Evolutionary conservation across 2,329 filamentous ascomycete genomes (phyloP), one percentile per base, ranked within the genome.

Genomic region (Aspergillus piperis): DNA sequence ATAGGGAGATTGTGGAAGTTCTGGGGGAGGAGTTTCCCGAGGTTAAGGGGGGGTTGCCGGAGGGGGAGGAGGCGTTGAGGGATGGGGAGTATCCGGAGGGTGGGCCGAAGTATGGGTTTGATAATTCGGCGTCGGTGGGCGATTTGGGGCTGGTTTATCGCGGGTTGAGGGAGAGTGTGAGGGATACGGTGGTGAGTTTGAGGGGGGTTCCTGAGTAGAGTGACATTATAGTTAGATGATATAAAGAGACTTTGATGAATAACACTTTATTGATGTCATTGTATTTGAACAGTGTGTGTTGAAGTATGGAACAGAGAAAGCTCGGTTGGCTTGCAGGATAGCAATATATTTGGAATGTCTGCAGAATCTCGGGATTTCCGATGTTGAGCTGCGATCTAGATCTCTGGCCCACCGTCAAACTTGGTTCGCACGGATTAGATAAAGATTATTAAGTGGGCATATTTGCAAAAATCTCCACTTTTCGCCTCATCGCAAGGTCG

Each of bases 21-120:
- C 73, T 80, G 30, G 66, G 66, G 7, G 68, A 76, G 42, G 70
- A 69, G 19, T 77, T 75, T 57, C 77, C 76, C 2, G 67, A 77
- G 21, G 64, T 75, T n/a, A 63, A 59, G 38, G 65, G 68, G 13
- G 71, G 71, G 32, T 62, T 78, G 51, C 77, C 77, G 1, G 54
- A 54, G 0, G 68, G 69, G 1, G 67, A 72, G 13, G 67, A 72
- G 13, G 67, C 67, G 41, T 62, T 62, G 54, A 55, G 23, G 15
- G 49, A 67, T 21, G 70, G 64, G 39, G 54, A 60, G 23, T 66
- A 64, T 32, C 62, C 62, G 2, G 52, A 48, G 4, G 64, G 62
- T 21, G 64, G 63, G 6, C 54, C 54, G n/a, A 57, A 57, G 21
- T 73, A 68, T 62, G 69, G 68, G 19, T 70, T 68, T 57, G 70